Base-by-base conservation (phyloP, 495 filamentous ascomycete genomes). In the Jackrogersella minutella region DNA sequence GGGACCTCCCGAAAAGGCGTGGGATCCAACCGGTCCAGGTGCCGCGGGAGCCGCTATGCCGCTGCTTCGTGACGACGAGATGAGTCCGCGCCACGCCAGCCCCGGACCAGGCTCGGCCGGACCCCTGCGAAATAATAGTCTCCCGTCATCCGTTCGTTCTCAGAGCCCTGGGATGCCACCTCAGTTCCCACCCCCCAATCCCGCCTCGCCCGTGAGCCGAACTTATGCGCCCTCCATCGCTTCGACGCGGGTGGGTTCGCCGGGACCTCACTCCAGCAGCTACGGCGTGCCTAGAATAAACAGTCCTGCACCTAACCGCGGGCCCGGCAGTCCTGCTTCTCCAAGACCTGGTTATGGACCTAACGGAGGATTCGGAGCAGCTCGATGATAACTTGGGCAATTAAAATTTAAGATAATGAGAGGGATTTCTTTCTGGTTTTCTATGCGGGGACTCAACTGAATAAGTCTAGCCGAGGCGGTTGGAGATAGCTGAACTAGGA, bases 21-120 rank as follows among this genome's bases (percentile, higher is more conserved):
- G 73, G 73, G 79, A 69, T 22, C 72, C 70, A 0, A 75, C 62
- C 2, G 60, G 62, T 19, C 62, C 72, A 0, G 74, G 64, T n/a
- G 64, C 58, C 5, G 66, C 71, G 47, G 61, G 64, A 9, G 74
- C 70, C 44, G 73, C 74, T 14, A 71, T 74, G 68, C 74, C 76
- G 0, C 68, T 76, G 0, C 69, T 76, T 10, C 66, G 69, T 10
- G 67, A 78, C 44, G 68, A 66, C 28, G 58, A 67, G 17, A 73
- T 74, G 58, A 73, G 68, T 17, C 67, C 67, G 0, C 70, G 70
- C 14, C 36, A 65, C 14, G 62, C 57, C 19, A 69, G 67, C 39
- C 71, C 73, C 7, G 58, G 34, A 5, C 51, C 58, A n/a, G 53
- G 54, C 16, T 64, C 62, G 1, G 50, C 10, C 31, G 61, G 39